These are phyloP conservation scores for Murraya paniculata DNA, from an alignment of 345 rosid species.

Conservation along the genomic window DNA sequence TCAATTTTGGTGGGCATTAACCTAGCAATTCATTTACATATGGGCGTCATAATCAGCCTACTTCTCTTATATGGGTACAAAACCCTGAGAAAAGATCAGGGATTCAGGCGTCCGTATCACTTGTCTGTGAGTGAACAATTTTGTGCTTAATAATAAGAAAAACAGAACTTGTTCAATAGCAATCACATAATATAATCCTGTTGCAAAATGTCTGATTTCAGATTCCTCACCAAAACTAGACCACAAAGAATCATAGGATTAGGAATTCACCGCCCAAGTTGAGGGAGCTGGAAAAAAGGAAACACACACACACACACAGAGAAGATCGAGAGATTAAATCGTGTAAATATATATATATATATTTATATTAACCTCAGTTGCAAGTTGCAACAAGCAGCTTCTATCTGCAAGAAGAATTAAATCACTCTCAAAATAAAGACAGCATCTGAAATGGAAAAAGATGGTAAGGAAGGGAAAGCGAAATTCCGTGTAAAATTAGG, in stretches of 20 bases:
- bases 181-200: not conserved
- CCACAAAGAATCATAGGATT: too few relatives aligned
- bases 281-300: too few relatives aligned
- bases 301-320: not conserved
- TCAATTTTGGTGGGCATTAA: too few relatives aligned
- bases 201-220: too few relatives aligned
- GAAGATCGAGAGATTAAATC: not conserved
- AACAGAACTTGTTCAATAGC: not conserved
- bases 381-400: not conserved
- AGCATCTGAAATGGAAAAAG: not conserved
- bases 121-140: not conserved
- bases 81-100: too few relatives aligned
- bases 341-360: not conserved
- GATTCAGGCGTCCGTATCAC: too few relatives aligned
- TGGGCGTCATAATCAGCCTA: too few relatives aligned
- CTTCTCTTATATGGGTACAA: too few relatives aligned
- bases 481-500: constrained; percentile 3
- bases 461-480: not conserved
- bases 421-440: not conserved
- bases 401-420: constrained; percentile 1
- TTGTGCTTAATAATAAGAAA: not conserved
- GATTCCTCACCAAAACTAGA: too few relatives aligned
- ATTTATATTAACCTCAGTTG: not conserved
- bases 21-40: too few relatives aligned
- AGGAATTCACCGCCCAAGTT: too few relatives aligned